phyloP scores from a whole-genome alignment of 495 filamentous ascomycete genomes.

The Podospora australis region DNA sequence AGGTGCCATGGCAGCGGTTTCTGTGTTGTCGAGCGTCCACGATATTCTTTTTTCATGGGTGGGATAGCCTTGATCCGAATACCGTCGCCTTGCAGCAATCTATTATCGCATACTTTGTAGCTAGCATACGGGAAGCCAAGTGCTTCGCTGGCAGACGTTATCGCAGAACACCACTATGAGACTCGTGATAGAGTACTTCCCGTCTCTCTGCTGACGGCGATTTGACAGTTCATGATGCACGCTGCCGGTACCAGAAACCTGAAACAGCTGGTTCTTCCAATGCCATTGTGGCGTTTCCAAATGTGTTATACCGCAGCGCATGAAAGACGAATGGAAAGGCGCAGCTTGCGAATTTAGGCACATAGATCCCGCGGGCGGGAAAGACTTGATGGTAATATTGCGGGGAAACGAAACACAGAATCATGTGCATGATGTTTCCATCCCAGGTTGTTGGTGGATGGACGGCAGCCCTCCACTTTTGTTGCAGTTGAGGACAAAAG shows the following conservation, averaged over 20 bases:
- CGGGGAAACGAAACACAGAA: slow-evolving; percentile 16
- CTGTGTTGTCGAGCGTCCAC: not conserved
- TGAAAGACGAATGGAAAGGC: not conserved
- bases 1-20: not conserved
- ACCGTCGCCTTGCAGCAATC: not conserved
- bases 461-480: not conserved
- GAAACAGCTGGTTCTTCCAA: slow-evolving; percentile 18
- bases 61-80: not conserved
- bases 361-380: not conserved
- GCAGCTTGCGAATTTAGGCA: not conserved
- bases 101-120: not conserved
- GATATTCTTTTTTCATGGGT: not conserved
- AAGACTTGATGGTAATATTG: slow-evolving; percentile 10
- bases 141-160: not conserved
- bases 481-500: not conserved
- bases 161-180: not conserved
- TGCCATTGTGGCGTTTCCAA: slow-evolving; percentile 9
- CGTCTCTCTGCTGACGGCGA: slow-evolving; percentile 9
- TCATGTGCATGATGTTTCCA: slow-evolving; percentile 12
- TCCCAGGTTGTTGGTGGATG: not conserved
- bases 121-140: not conserved
- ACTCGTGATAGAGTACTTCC: slow-evolving; percentile 1
- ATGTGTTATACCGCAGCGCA: slow-evolving; percentile 10
- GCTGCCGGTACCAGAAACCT: slow-evolving; percentile 14
- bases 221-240: slow-evolving; percentile 15